A percentile compares a stretch with the other conserved stretches of the same genome.
These are phyloP conservation scores for Stentor roeselii DNA, from an alignment of 73 alveolate species.

Conservation along the genomic window DNA sequence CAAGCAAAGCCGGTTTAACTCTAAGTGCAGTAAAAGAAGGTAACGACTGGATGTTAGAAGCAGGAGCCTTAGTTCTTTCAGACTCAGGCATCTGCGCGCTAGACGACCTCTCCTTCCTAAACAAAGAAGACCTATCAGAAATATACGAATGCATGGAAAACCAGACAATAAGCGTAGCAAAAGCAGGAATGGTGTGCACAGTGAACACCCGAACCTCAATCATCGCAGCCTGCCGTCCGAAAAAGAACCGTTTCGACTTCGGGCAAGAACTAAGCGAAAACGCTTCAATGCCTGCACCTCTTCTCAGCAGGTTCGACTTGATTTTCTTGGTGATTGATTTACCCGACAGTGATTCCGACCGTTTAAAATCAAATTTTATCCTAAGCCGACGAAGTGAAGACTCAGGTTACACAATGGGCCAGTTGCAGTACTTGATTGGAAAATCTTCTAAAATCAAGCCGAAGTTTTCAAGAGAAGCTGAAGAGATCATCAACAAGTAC, in stretches of 20 bases:
- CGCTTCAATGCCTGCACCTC: slow-evolving; percentile 60
- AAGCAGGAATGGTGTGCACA: slow-evolving; percentile 74
- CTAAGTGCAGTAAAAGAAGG: slow-evolving; percentile 70
- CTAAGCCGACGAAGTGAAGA: slow-evolving; percentile 22
- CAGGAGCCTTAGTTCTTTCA: slow-evolving; percentile 84
- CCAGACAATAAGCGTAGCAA: slow-evolving; percentile 69
- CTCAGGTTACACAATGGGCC: slow-evolving; percentile 50
- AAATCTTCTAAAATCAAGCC: slow-evolving; percentile 59
- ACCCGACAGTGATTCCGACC: slow-evolving; percentile 60
- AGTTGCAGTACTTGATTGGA: slow-evolving; percentile 41
- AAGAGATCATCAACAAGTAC: slow-evolving; percentile 45
- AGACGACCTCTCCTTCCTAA: slow-evolving; percentile 78
- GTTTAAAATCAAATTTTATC: slow-evolving; percentile 51
- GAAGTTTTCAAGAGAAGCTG: slow-evolving; percentile 56
- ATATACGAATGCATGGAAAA: slow-evolving; percentile 85
- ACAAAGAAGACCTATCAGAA: slow-evolving; percentile 54
- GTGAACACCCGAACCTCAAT: slow-evolving; percentile 71
- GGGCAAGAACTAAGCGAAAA: slow-evolving; percentile 45
- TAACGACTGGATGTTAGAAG: slow-evolving; percentile 75
- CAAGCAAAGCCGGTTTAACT: slow-evolving; percentile 79
- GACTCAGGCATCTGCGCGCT: slow-evolving; percentile 91
- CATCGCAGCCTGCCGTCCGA: slow-evolving; percentile 75
- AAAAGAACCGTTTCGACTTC: slow-evolving; percentile 49
- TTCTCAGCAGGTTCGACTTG: slow-evolving; percentile 74
- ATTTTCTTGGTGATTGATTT: slow-evolving; percentile 63